Conservation (phyloP, 2,329 filamentous ascomycete species). For the Phialophora expanda region DNA sequence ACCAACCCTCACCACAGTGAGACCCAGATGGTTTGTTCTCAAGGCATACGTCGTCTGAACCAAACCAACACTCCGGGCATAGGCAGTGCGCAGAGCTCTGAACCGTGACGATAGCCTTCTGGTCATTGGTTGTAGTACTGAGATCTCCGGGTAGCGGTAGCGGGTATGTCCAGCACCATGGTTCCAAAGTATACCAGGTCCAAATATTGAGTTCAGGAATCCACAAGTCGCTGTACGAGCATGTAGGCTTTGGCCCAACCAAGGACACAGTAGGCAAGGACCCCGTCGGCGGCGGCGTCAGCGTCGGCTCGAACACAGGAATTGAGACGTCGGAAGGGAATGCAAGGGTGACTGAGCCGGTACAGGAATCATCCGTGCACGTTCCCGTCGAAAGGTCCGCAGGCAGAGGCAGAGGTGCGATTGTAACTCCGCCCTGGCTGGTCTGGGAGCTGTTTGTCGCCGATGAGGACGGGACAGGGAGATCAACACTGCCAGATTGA, state of each 20-base stretch:
- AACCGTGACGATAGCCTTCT: neutral
- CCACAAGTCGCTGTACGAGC: neutral
- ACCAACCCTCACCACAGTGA: constrained; percentile 20
- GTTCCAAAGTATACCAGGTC: neutral
- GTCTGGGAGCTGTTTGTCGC: neutral
- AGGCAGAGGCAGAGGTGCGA: neutral
- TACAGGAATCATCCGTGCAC: constrained; percentile 2
- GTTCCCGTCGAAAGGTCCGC: neutral
- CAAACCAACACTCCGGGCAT: constrained; percentile 19
- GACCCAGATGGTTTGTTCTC: constrained; percentile 8
- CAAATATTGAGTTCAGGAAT: neutral
- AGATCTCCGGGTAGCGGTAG: neutral
- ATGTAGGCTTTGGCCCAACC: neutral
- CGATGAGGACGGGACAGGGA: neutral
- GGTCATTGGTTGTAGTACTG: neutral
- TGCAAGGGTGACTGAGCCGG: neutral
- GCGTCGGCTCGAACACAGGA: neutral
- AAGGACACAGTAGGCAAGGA: constrained; percentile 1
- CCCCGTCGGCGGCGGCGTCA: neutral
- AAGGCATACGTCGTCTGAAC: constrained; percentile 5
- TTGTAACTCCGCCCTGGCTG: neutral
- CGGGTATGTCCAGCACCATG: constrained; percentile 13
- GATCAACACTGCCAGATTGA: neutral
- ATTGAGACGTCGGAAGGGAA: neutral
- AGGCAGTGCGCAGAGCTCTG: constrained; percentile 8